phyloP scores from a whole-genome alignment of 129 eudicot species.

The Flaveria robusta region DNA sequence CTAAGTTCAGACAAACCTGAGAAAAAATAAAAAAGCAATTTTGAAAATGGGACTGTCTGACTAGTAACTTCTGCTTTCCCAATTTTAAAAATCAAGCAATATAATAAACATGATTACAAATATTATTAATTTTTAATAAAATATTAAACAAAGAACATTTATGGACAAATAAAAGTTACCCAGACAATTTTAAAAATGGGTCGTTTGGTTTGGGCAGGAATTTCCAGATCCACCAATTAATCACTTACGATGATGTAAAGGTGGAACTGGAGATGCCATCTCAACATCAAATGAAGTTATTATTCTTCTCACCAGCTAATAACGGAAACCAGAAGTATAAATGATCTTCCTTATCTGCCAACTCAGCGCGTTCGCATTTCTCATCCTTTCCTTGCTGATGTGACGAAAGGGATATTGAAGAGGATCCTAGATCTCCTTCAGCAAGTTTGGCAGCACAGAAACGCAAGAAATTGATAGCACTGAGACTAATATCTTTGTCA shows the following conservation, averaged over 20 bases:
- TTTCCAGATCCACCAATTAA: conserved; percentile 10
- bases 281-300: background rate
- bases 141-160: background rate
- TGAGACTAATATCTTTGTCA: conserved; percentile 91
- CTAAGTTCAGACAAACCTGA: conserved; percentile 96
- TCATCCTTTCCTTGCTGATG: conserved; percentile 60
- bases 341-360: conserved; percentile 76
- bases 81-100: background rate
- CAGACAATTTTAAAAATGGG: background rate
- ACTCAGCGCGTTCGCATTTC: conserved; percentile 33
- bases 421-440: conserved; percentile 86
- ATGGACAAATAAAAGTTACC: background rate
- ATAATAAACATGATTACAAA: background rate
- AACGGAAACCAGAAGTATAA: conserved; percentile 94
- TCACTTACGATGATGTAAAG: background rate
- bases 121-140: background rate
- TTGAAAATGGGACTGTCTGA: background rate
- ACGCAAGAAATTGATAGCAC: conserved; percentile 88
- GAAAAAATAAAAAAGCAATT: conserved; percentile 4
- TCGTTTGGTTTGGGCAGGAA: background rate
- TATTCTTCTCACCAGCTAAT: conserved; percentile 75
- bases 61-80: background rate
- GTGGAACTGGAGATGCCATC: background rate
- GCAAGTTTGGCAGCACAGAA: conserved; percentile 95
- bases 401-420: conserved; percentile 50